Evolutionary conservation across 2,329 filamentous ascomycete species (phyloP).

Genomic region (Monilinia polystroma): DNA sequence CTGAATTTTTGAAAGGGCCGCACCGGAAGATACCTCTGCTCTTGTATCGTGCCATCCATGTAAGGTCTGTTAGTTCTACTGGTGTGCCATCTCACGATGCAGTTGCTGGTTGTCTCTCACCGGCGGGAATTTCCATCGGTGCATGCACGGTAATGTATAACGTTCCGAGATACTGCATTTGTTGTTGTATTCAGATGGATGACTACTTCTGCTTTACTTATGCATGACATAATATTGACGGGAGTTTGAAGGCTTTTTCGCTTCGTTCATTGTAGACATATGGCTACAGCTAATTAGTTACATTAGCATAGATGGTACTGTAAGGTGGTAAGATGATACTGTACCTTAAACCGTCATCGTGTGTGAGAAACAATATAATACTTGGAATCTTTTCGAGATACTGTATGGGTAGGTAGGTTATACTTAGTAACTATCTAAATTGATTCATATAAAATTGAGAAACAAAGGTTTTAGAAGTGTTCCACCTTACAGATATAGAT

Average conservation of each 20-base stretch:
- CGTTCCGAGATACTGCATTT: neutral
- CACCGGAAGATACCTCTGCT: neutral
- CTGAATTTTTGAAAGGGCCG: too few relatives aligned
- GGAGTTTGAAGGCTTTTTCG: constrained; percentile 1
- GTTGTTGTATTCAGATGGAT: neutral
- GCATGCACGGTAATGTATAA: too few relatives aligned
- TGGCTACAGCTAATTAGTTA: neutral
- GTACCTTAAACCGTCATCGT: neutral
- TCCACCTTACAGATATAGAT: too few relatives aligned
- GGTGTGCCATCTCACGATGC: constrained; percentile 21
- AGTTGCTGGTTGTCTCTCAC: constrained; percentile 8
- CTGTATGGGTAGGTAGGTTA: too few relatives aligned
- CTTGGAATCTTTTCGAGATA: neutral
- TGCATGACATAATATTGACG: neutral
- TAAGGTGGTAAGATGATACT: too few relatives aligned
- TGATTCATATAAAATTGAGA: neutral
- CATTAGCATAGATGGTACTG: neutral
- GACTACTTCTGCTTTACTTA: neutral
- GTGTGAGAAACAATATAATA: neutral
- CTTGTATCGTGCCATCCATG: neutral
- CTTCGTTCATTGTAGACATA: neutral
- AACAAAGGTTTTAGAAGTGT: too few relatives aligned
- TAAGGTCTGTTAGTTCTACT: too few relatives aligned
- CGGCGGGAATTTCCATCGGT: neutral
- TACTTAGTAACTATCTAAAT: neutral